These are phyloP conservation scores for Mimosa bimucronata DNA, from an alignment of 306 rosid genomes.

Conservation along the genomic window DNA sequence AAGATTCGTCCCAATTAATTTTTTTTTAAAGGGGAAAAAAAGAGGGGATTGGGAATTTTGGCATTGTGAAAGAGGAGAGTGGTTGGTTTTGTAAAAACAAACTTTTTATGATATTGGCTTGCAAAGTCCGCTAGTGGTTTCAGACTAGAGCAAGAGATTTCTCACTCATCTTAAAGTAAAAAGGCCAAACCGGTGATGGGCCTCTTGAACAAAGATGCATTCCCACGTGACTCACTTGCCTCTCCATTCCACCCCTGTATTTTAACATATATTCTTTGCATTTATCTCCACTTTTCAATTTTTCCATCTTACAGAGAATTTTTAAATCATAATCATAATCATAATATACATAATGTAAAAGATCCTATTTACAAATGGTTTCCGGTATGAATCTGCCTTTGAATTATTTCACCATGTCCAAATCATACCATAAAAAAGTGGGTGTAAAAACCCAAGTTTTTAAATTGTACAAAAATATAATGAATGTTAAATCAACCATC, in stretches of 20 bases:
- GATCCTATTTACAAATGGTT: no score
- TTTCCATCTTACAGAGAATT: background rate
- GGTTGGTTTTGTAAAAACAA: background rate
- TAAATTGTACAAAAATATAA: no score
- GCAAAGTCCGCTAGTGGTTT: constrained; percentile 55
- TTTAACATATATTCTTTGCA: background rate
- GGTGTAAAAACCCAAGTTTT: no score
- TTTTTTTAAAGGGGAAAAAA: background rate
- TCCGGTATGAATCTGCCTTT: no score
- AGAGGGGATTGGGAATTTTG: no score
- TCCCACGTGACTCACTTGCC: constrained; percentile 58
- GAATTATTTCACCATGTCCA: no score
- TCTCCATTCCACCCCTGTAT: background rate
- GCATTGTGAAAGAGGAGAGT: no score
- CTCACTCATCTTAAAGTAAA: constrained; percentile 44
- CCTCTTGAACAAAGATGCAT: constrained; percentile 58
- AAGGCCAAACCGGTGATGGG: constrained; percentile 46
- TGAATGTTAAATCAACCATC: no score
- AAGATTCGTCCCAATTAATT: background rate
- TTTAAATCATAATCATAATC: background rate
- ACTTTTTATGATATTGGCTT: constrained; percentile 37
- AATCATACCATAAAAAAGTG: no score
- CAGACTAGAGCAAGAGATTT: background rate
- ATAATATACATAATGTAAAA: no score
- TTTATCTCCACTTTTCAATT: background rate